Evolutionary conservation across 148 eudicot species (phyloP).

Genomic region (Camellia japonica): DNA sequence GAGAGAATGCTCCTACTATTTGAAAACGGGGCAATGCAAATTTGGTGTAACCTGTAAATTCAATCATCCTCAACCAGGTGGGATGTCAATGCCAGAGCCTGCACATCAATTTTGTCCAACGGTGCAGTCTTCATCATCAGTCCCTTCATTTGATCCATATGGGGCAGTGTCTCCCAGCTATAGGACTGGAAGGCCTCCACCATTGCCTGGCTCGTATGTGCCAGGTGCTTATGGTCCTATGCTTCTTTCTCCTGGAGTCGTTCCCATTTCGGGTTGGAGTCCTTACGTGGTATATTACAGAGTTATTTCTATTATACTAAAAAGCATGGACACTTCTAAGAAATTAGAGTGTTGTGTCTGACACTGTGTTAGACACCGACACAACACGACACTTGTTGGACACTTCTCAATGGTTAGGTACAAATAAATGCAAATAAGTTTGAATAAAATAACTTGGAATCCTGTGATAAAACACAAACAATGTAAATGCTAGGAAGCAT

Average conservation of each 20-base stretch:
- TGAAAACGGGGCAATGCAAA: slow-evolving; percentile 99
- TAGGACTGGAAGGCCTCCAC: slow-evolving; percentile 71
- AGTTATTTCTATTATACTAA: neutral
- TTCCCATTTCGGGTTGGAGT: slow-evolving; percentile 79
- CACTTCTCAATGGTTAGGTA: too few species aligned
- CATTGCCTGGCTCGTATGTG: slow-evolving; percentile 69
- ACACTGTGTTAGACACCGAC: too few species aligned
- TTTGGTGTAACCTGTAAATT: slow-evolving; percentile 90
- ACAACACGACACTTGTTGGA: too few species aligned
- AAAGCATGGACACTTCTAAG: too few species aligned
- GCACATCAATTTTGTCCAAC: slow-evolving; percentile 87
- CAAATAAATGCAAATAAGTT: too few species aligned
- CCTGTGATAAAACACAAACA: too few species aligned
- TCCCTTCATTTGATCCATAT: slow-evolving; percentile 57
- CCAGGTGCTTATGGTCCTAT: slow-evolving; percentile 82
- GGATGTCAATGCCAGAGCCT: slow-evolving; percentile 54
- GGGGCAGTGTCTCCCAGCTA: slow-evolving; percentile 37
- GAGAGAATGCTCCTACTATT: slow-evolving; percentile 96
- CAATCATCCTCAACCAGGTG: slow-evolving; percentile 88
- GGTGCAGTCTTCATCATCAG: slow-evolving; percentile 69
- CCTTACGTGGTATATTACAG: slow-evolving; percentile 64
- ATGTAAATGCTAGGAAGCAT: too few species aligned
- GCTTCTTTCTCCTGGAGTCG: slow-evolving; percentile 75
- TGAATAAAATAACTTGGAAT: too few species aligned
- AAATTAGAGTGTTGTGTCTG: too few species aligned